Evolutionary conservation across 23 red algal genomes (phyloP).

Genomic region (Chondrus crispus): DNA sequence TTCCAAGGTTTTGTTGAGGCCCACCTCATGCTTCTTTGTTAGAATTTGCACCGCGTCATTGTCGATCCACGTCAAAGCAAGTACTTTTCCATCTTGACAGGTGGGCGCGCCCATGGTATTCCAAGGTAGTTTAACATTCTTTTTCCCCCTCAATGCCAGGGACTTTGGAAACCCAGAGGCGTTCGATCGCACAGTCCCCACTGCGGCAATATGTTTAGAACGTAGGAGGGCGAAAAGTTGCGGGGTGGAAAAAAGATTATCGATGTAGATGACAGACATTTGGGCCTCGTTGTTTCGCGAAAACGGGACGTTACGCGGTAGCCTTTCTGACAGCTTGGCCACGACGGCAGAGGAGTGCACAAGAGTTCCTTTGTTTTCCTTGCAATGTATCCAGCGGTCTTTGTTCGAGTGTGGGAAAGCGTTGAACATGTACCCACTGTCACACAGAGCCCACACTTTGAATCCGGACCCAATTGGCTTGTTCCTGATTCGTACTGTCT

Average conservation of each 20-base stretch:
- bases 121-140: neutral
- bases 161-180: neutral
- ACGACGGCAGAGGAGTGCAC: neutral
- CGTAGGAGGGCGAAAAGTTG: neutral
- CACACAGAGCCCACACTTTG: neutral
- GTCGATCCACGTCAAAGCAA: neutral
- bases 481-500: neutral
- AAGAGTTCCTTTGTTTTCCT: neutral
- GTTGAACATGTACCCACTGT: neutral
- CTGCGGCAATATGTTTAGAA: neutral
- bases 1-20: neutral
- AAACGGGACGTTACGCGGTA: no score
- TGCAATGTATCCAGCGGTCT: neutral
- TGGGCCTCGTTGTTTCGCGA: neutral
- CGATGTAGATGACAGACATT: slow-evolving; percentile 1
- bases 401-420: neutral
- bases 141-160: neutral
- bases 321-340: neutral
- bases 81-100: neutral
- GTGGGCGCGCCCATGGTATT: neutral
- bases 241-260: neutral
- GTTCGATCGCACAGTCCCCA: neutral
- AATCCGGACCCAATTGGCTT: neutral
- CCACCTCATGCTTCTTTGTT: neutral
- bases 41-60: neutral